Percentiles rank a stretch among this genome's conserved stretches.
Evolutionary conservation across 2,329 filamentous ascomycete genomes (phyloP).

Genomic region (Podosphaera xanthii): DNA sequence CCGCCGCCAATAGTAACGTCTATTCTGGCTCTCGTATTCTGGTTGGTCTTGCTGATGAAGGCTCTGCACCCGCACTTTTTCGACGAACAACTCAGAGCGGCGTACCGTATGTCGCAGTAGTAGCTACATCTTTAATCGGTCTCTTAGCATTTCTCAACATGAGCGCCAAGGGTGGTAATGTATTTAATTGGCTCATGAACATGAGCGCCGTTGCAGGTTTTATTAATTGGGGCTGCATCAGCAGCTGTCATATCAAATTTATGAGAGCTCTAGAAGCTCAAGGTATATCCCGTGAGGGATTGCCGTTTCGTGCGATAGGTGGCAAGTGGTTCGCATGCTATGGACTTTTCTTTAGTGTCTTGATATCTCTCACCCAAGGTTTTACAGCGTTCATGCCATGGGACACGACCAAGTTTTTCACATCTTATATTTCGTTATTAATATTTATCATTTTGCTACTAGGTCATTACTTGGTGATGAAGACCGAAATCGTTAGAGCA

Average conservation of each 20-base stretch:
- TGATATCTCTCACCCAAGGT: conserved; percentile 45
- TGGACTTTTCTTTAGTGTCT: conserved; percentile 38
- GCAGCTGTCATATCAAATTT: conserved; percentile 39
- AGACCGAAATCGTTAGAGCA: conserved; percentile 17
- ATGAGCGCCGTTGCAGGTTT: conserved; percentile 46
- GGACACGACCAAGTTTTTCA: conserved; percentile 36
- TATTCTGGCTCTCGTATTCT: conserved; percentile 50
- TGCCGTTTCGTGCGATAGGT: conserved; percentile 37
- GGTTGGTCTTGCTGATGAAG: conserved; percentile 39
- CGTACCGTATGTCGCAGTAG: conserved; percentile 39
- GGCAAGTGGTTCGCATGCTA: conserved; percentile 44
- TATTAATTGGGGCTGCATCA: conserved; percentile 47
- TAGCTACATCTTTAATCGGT: conserved; percentile 31
- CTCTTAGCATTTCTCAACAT: conserved; percentile 47
- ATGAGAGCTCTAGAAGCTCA: conserved; percentile 34
- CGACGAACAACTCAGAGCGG: conserved; percentile 35
- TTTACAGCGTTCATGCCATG: conserved; percentile 46
- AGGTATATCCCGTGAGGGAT: conserved; percentile 29
- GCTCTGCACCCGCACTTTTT: conserved; percentile 37
- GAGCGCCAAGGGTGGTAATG: conserved; percentile 29
- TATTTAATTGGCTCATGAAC: conserved; percentile 54
- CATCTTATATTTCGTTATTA: conserved; percentile 39
- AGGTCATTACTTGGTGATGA: conserved; percentile 31
- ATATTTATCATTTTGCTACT: conserved; percentile 35
- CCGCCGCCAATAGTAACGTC: conserved; percentile 56